These are phyloP conservation scores for Calonectria hongkongensis DNA, from an alignment of 2,329 filamentous ascomycete genomes.

Conservation along the genomic window DNA sequence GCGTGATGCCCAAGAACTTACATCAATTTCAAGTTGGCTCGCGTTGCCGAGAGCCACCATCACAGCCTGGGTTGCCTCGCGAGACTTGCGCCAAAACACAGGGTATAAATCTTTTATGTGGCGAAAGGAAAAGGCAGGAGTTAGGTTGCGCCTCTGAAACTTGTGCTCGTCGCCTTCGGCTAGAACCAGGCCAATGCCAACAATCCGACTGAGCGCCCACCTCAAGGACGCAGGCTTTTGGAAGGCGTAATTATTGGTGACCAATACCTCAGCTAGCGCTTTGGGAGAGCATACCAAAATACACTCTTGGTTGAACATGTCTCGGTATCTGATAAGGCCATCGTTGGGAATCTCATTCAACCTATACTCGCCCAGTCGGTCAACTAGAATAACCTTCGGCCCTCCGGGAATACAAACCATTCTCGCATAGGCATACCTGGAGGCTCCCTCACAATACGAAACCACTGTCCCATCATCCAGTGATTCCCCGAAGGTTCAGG, in stretches of 20 bases:
- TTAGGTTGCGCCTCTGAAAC: conserved; percentile 85
- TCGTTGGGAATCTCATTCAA: conserved; percentile 77
- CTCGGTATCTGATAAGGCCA: conserved; percentile 80
- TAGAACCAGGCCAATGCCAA: conserved; percentile 84
- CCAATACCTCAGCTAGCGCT: conserved; percentile 80
- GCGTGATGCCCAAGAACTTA: conserved; percentile 78
- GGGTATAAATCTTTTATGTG: conserved; percentile 91
- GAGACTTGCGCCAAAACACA: conserved; percentile 86
- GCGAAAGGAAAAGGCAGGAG: conserved; percentile 88
- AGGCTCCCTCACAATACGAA: conserved; percentile 61
- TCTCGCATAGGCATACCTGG: conserved; percentile 67
- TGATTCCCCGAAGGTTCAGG: conserved; percentile 67
- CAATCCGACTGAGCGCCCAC: conserved; percentile 74
- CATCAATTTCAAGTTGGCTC: conserved; percentile 70
- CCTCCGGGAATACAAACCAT: conserved; percentile 63
- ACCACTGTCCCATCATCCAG: conserved; percentile 69
- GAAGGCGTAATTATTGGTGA: conserved; percentile 82
- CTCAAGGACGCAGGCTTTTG: conserved; percentile 75
- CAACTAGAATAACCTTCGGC: not conserved
- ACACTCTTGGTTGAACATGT: conserved; percentile 77
- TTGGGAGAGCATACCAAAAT: conserved; percentile 78
- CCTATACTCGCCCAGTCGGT: conserved; percentile 63
- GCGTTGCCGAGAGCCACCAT: conserved; percentile 59
- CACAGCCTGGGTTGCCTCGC: conserved; percentile 80
- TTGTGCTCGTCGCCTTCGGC: conserved; percentile 96